Base-by-base conservation (phyloP, 352 stramenopile species). In the Phytopythium mirpurense region DNA sequence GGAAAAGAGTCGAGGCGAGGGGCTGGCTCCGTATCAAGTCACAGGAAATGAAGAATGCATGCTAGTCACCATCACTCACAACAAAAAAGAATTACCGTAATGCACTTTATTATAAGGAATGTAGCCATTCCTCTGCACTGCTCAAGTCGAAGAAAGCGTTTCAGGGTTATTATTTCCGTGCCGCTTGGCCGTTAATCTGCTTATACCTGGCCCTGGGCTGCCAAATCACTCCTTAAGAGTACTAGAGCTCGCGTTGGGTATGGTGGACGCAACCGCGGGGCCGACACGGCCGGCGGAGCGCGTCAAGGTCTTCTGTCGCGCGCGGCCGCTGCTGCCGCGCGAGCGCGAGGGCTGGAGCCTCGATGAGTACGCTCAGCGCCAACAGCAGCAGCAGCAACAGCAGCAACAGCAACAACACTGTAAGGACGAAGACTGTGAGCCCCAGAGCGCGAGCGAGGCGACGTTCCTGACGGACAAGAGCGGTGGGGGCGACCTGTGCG, bases 381-480 rank as follows among this genome's bases (percentile, higher is more conserved):
- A 69, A 19, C 51, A 56, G 7, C 63, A 78, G 23, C 49, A 51
- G 9, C 38, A 44, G n/a, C 37, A 24, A 27, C 38, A 44, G 5
- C 38, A 27, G 7, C 21, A 9, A n/a, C 40, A 15, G 0, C 40
- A 15, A 45, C 19, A 45, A 15, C 40, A 45, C 14, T n/a, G n/a
- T n/a, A n/a, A n/a, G n/a, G n/a, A n/a, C n/a, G n/a, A n/a, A n/a
- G n/a, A n/a, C n/a, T n/a, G n/a, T n/a, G n/a, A n/a, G n/a, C n/a
- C n/a, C n/a, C 41, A 32, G 41, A 32, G 41, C 14, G 6, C 23
- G 21, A 19, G 14, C 23, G 41, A 51, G 57, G 54, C 57, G 29
- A 83, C 76, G 26, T 89, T 89, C 34, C 65, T 87, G 51, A 90
- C 79, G n/a, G 76, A 84, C 50, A 84, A 80, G n/a, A 56, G 57